These are phyloP conservation scores for Scorias spongiosa DNA, from an alignment of 2,329 filamentous ascomycete genomes.

Conservation along the genomic window DNA sequence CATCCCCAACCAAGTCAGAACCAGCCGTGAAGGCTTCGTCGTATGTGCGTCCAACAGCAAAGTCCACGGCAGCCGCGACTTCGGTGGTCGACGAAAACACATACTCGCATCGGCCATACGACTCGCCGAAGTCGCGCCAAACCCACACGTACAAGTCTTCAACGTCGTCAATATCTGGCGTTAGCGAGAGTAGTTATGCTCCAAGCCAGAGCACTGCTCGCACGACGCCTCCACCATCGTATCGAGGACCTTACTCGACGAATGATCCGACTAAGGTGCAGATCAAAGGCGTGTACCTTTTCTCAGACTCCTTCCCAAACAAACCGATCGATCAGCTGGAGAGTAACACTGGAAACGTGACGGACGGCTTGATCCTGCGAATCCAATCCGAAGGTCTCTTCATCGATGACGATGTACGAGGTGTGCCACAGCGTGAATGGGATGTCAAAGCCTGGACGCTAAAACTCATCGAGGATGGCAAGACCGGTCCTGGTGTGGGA, in stretches of 20 bases:
- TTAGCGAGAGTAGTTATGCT: slow-evolving; percentile 77
- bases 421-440: slow-evolving; percentile 92
- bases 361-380: slow-evolving; percentile 78
- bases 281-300: slow-evolving; percentile 82
- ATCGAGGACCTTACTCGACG: slow-evolving; percentile 65
- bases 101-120: slow-evolving; percentile 19
- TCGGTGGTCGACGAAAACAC: slow-evolving; percentile 45
- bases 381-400: slow-evolving; percentile 92
- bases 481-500: slow-evolving; percentile 18
- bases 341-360: slow-evolving; percentile 69
- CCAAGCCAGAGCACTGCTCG: slow-evolving; percentile 69
- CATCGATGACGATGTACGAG: slow-evolving; percentile 87
- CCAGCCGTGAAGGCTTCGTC: slow-evolving; percentile 4
- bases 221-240: slow-evolving; percentile 69
- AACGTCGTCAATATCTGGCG: slow-evolving; percentile 30
- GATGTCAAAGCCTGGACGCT: slow-evolving; percentile 97
- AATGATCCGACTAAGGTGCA: slow-evolving; percentile 93
- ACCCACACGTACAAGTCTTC: slow-evolving; percentile 18
- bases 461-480: slow-evolving; percentile 60
- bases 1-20: neutral
- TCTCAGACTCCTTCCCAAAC: slow-evolving; percentile 75
- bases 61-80: slow-evolving; percentile 31
- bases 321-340: slow-evolving; percentile 85
- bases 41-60: slow-evolving; percentile 37
- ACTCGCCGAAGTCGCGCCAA: slow-evolving; percentile 38